phyloP scores from a whole-genome alignment of 2,329 filamentous ascomycete genomes.

The Botrytis byssoidea region DNA sequence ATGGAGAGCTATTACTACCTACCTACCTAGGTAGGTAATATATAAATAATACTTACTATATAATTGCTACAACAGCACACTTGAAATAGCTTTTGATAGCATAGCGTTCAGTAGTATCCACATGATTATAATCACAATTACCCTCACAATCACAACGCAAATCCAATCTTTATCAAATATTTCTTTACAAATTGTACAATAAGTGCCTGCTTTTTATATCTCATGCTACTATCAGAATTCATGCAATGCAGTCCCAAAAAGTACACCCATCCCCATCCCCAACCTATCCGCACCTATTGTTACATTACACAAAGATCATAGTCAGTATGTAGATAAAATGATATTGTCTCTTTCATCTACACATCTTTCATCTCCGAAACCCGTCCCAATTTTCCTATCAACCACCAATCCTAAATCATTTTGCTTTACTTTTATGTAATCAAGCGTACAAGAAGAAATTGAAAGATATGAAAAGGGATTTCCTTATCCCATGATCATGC shows the following conservation, averaged over 20 bases:
- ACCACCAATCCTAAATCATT: conserved; percentile 10
- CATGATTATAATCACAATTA: not conserved
- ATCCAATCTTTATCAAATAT: not conserved
- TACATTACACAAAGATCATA: conserved; percentile 17
- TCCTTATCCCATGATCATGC: conserved; percentile 67
- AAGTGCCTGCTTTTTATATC: not conserved
- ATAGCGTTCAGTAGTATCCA: not conserved
- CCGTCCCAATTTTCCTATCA: not conserved
- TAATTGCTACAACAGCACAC: not conserved
- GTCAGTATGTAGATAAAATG: conserved; percentile 16
- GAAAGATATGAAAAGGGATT: conserved; percentile 25
- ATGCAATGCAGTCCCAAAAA: conserved; percentile 10
- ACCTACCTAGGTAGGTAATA: not conserved
- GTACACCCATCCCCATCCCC: conserved; percentile 1
- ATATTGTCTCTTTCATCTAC: conserved; percentile 7
- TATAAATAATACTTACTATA: not conserved
- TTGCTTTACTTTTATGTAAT: conserved; percentile 21
- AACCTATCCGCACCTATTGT: conserved; percentile 1
- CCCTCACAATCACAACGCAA: not conserved
- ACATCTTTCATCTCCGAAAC: conserved; percentile 1
- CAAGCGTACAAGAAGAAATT: conserved; percentile 30
- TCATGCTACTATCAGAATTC: conserved; percentile 8
- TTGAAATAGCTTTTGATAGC: not conserved
- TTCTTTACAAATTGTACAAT: conserved; percentile 12
- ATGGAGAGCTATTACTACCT: too few relatives aligned